Percentiles rank a stretch among this genome's conserved stretches.
phyloP scores from a whole-genome alignment of 2,329 filamentous ascomycete species.

The Neoascochyta sp. region DNA sequence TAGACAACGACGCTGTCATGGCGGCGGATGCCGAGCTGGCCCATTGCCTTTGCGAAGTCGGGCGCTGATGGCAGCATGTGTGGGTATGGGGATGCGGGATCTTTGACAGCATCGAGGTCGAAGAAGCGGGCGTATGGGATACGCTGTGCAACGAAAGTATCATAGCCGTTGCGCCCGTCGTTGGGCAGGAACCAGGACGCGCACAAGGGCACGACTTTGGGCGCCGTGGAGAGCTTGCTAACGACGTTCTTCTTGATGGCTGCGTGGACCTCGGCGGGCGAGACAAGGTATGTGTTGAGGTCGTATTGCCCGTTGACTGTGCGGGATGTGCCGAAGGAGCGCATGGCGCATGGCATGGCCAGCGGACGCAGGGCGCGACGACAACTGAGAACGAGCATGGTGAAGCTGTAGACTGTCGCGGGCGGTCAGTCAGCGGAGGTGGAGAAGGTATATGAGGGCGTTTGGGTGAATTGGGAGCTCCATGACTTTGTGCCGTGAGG shows the following conservation, averaged over 20 bases:
- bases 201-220: constrained; percentile 82
- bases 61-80: constrained; percentile 89
- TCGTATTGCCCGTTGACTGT: constrained; percentile 29
- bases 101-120: constrained; percentile 87
- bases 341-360: constrained; percentile 10
- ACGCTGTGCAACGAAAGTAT: constrained; percentile 75
- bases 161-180: constrained; percentile 74
- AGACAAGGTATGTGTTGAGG: constrained; percentile 81
- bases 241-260: constrained; percentile 80
- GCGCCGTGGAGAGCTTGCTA: constrained; percentile 73
- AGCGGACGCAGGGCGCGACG: constrained; percentile 23
- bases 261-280: constrained; percentile 74
- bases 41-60: constrained; percentile 83
- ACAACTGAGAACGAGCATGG: constrained; percentile 29
- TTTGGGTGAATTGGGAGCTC: constrained; percentile 7
- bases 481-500: constrained; percentile 3
- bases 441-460: constrained; percentile 1
- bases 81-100: constrained; percentile 82
- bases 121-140: constrained; percentile 94
- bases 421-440: constrained; percentile 4
- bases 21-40: constrained; percentile 75
- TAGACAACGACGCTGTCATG: constrained; percentile 94
- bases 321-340: constrained; percentile 13
- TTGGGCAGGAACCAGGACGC: constrained; percentile 97
- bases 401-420: constrained; percentile 15